phyloP scores from a whole-genome alignment of 495 filamentous ascomycete genomes.

The Usnea hakonensis region DNA sequence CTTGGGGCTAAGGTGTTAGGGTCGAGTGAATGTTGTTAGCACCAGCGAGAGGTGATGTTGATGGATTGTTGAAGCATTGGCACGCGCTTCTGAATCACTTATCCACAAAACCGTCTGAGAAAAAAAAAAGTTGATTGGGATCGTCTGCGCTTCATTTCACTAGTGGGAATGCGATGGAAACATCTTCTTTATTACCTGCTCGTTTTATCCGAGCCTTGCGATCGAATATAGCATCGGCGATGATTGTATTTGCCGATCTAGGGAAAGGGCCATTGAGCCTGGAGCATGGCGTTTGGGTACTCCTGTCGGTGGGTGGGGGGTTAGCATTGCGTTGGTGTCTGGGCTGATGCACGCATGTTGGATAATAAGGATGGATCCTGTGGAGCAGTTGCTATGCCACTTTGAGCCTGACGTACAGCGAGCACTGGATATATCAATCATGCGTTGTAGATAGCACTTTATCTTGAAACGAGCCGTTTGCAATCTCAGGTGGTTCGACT shows the following conservation, averaged over 20 bases:
- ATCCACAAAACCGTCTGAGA: neutral
- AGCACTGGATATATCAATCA: neutral
- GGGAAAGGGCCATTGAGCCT: constrained; percentile 2
- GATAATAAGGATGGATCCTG: neutral
- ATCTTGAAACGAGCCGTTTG: neutral
- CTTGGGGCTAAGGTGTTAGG: neutral
- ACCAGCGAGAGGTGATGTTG: neutral
- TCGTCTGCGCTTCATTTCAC: neutral
- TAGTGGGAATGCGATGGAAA: neutral
- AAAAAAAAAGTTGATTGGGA: neutral
- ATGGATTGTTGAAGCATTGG: neutral
- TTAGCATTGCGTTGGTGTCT: neutral
- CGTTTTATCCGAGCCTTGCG: neutral
- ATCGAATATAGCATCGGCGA: neutral
- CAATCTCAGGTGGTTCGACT: neutral
- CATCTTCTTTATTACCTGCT: neutral
- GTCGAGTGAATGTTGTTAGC: neutral
- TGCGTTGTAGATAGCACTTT: neutral
- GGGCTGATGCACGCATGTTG: neutral
- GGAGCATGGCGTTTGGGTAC: neutral
- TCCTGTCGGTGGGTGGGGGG: neutral
- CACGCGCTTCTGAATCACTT: neutral
- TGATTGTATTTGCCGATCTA: neutral
- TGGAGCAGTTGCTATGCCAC: neutral
- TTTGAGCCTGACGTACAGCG: neutral